Evolutionary conservation across 1,139 yeast species (phyloP).

Genomic region (Taphrina pruni): DNA sequence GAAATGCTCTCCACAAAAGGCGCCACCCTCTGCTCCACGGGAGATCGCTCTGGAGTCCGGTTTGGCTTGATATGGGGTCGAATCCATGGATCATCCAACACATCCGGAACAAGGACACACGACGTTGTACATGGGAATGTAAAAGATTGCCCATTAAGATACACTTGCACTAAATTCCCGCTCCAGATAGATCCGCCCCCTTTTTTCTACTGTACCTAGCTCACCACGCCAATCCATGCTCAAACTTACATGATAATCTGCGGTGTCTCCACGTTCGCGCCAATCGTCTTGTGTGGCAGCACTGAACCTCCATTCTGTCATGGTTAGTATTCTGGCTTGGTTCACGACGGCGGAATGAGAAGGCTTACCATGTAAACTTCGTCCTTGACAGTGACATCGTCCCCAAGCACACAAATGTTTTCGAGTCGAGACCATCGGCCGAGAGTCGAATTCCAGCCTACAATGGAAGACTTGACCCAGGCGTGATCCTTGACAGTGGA

Average conservation of each 20-base stretch:
- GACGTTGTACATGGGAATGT: no score
- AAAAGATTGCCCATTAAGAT: neutral
- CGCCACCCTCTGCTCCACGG: neutral
- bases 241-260: constrained; percentile 86
- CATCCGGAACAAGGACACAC: neutral
- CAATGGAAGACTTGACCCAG: constrained; percentile 95
- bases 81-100: neutral
- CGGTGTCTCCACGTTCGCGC: constrained; percentile 95
- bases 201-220: no score
- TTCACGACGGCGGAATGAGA: constrained; percentile 54
- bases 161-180: neutral
- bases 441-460: constrained; percentile 98
- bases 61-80: no score
- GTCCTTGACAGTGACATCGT: constrained; percentile 97
- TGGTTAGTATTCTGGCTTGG: neutral
- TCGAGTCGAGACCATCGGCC: constrained; percentile 99
- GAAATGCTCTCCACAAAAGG: constrained; percentile 14
- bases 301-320: constrained; percentile 81
- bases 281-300: constrained; percentile 96
- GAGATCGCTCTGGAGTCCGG: no score
- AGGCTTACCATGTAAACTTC: constrained; percentile 75
- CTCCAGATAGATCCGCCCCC: neutral
- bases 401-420: constrained; percentile 97
- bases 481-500: constrained; percentile 96
- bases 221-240: neutral